Evolutionary conservation across 495 filamentous ascomycete species (phyloP).

Genomic region (Lindgomyces ingoldianus): DNA sequence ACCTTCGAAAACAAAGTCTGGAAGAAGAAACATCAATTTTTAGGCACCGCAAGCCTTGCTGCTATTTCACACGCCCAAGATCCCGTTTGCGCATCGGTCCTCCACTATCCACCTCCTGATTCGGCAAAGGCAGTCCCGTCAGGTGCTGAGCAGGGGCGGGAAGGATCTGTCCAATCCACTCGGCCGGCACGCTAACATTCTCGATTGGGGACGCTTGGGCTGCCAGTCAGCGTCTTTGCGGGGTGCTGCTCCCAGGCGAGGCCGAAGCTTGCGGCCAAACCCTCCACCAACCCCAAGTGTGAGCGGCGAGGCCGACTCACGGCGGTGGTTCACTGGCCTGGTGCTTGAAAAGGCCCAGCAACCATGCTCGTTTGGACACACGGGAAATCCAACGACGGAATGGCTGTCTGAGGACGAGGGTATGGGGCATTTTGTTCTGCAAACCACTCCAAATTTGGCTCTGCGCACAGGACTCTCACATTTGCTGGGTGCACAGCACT

Average conservation of each 20-base stretch:
- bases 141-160: background rate
- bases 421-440: background rate
- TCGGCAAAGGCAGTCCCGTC: background rate
- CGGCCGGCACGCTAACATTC: background rate
- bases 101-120: conserved; percentile 7
- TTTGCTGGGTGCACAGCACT: background rate
- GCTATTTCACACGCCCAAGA: background rate
- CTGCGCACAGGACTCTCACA: background rate
- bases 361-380: background rate
- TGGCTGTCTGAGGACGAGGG: no score
- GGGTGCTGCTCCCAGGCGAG: conserved; percentile 14
- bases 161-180: conserved; percentile 11
- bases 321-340: background rate
- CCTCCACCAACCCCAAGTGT: background rate
- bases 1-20: background rate
- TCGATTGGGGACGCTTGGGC: background rate
- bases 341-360: background rate
- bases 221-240: conserved; percentile 9
- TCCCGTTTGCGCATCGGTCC: background rate
- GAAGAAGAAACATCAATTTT: background rate
- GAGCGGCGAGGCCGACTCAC: conserved; percentile 20
- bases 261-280: conserved; percentile 13
- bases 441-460: conserved; percentile 4
- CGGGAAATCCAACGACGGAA: background rate
- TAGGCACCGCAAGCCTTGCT: background rate